phyloP scores from a whole-genome alignment of 257 asterid species.

The Forsythia viridissima region DNA sequence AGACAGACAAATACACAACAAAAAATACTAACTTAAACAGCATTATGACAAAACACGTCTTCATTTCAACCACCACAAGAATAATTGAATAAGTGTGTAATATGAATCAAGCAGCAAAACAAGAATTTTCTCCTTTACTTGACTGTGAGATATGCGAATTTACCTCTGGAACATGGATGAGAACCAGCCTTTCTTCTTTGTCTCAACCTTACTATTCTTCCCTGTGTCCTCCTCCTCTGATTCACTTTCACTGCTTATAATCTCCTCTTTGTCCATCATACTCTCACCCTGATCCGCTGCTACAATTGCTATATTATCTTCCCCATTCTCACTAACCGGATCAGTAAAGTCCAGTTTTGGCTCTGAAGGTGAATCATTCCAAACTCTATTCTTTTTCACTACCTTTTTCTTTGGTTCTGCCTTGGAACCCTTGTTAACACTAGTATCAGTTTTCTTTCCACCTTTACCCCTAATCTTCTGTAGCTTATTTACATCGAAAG shows the following conservation, averaged over 20 bases:
- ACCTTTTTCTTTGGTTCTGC: conserved; percentile 68
- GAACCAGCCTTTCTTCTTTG: conserved; percentile 90
- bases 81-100: no score
- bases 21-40: not conserved
- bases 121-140: not conserved
- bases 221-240: conserved; percentile 60
- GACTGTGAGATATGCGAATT: conserved; percentile 3
- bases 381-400: conserved; percentile 71
- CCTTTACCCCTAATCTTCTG: conserved; percentile 74
- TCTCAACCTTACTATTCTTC: conserved; percentile 48
- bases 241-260: conserved; percentile 78
- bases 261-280: conserved; percentile 96
- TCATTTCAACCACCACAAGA: not conserved
- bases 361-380: conserved; percentile 75
- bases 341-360: conserved; percentile 82
- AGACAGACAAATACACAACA: not conserved
- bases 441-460: conserved; percentile 63
- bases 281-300: conserved; percentile 76
- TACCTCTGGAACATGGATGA: conserved; percentile 95
- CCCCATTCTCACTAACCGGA: conserved; percentile 73
- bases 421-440: conserved; percentile 63
- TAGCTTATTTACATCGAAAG: conserved; percentile 89
- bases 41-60: not conserved
- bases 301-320: conserved; percentile 53
- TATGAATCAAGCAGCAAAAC: not conserved